Evolutionary conservation across 495 filamentous ascomycete species (phyloP), one percentile per base, ranked within the genome.

Genomic region (Pseudotulostoma volvatum): DNA sequence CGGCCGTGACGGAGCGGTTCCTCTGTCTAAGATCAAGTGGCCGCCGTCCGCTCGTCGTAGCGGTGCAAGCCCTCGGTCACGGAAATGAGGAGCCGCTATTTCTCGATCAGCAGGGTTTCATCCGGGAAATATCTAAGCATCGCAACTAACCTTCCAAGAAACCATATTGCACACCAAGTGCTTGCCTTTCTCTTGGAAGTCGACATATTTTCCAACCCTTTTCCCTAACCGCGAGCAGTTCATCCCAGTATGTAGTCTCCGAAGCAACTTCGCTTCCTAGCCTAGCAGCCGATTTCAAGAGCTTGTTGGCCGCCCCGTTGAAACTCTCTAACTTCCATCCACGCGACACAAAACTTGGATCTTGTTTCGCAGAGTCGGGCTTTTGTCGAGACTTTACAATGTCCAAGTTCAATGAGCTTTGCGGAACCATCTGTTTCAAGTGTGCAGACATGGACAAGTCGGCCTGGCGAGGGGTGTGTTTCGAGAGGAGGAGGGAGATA

Each of bases 171-270:
- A 96, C 88, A 25, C 76, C 84, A 20, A 96, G 61, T 1, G 76
- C 77, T 49, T 84, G 73, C 37, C 66, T 67, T 28, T 88, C 76
- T 17, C 77, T 67, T 1, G 84, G 81, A 17, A 86, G 49, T 17
- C 79, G 67, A 46, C 73, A 84, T 5, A 93, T 51, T 17, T 81
- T 71, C 88, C 90, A 99, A 2, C 86, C 83, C 19, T 77, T 75
- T 32, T 86, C 72, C 44, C 77, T 81, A 18, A 96, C 71, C 15
- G 74, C 72, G 20, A 93, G 55, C 1, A 93, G 71, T 48, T 93
- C 74, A 35, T 77, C 66, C 92, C 92, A 99, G 56, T 93, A 96
- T 43, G 70, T 76, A 1, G 74, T 75, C 55, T 99, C 92, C 9
- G 73, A 68, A 21, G 66, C 59, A 19, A 90, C 77, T 50, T 93